Conservation (phyloP, 768 basidiomycete species). For the Pholiota microspora region DNA sequence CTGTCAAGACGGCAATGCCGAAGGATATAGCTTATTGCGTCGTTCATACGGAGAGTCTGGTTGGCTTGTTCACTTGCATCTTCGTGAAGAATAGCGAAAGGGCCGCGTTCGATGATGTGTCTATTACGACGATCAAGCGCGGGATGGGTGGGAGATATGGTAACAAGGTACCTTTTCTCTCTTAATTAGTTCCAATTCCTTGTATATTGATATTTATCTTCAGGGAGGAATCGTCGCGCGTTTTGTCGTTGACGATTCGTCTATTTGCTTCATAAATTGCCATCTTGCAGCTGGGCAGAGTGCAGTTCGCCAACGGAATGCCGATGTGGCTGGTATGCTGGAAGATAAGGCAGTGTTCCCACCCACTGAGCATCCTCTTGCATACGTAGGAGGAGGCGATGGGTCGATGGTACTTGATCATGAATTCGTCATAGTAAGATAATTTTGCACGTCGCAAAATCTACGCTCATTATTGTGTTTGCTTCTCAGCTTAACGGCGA, state of each 20-base stretch:
- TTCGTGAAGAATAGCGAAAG: slow-evolving; percentile 74
- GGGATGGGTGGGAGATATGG: slow-evolving; percentile 94
- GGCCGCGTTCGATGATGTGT: slow-evolving; percentile 56
- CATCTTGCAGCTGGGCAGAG: slow-evolving; percentile 96
- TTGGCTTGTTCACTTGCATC: slow-evolving; percentile 79
- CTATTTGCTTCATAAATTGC: slow-evolving; percentile 93
- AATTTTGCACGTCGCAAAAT: not conserved
- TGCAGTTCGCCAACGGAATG: slow-evolving; percentile 78
- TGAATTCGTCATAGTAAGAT: slow-evolving; percentile 84
- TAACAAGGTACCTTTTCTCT: slow-evolving; percentile 70
- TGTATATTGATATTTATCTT: slow-evolving; percentile 4
- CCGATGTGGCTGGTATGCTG: slow-evolving; percentile 83
- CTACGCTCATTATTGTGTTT: slow-evolving; percentile 1
- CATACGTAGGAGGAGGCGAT: slow-evolving; percentile 88
- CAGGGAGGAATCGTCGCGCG: slow-evolving; percentile 91
- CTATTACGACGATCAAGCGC: slow-evolving; percentile 83
- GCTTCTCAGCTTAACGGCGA: slow-evolving; percentile 76
- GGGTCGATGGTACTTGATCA: slow-evolving; percentile 94
- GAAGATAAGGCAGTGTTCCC: slow-evolving; percentile 77
- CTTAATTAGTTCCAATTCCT: not conserved
- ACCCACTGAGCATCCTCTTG: slow-evolving; percentile 51
- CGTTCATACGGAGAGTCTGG: slow-evolving; percentile 81
- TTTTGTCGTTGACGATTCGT: slow-evolving; percentile 88
- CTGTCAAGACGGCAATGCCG: slow-evolving; percentile 75
- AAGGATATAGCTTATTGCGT: slow-evolving; percentile 74